Evolutionary conservation across 306 rosid species (phyloP), one percentile per base, ranked within the genome.

Genomic region (Vicia sativa): DNA sequence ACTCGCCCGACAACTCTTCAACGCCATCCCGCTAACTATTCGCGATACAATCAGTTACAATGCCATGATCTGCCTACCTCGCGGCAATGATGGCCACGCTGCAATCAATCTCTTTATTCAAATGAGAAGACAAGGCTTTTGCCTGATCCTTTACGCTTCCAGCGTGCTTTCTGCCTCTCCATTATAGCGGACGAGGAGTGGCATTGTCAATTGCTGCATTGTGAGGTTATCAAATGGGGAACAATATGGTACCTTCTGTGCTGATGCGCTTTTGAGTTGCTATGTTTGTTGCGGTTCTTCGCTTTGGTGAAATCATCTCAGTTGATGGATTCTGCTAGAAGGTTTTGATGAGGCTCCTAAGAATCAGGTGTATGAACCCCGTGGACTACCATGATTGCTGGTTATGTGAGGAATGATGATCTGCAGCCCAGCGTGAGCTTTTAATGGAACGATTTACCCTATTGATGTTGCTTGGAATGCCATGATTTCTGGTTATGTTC

Each of bases 21-120:
- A 18, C 28, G 62, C 48, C 8, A 70, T 82, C 6, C 85, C 85
- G 2, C 62, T 66, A 12, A 1, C 59, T 41, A 48, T 74, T 15
- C 79, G 85, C 0, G 87, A 83, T 43, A 77, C 82, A 0, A 65
- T 83, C 16, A 60, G 78, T 38, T 83, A 83, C 74, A 83, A 83
- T n/a, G 84, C 87, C 64, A 79, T 83, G 87, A 80, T 83, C 82
- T 0, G 80, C 82, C 0, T 83, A 60, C 50, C 85, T 2, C 85
- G 63, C 26, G 35, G 68, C 10, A 37, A 42, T 0, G 80, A 83
- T 14, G 87, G 87, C 11, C 82, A 74, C 10, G 80, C 85, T 0
- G 85, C 82, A 0, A n/a, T 83, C 13, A 39, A 68, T 11, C 78
- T 83, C 55, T 80, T 74, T 4, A 1, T 64, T 3, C 68, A 74